Base-by-base conservation (phyloP, 2,329 filamentous ascomycete genomes). In the Apiospora aurea region DNA sequence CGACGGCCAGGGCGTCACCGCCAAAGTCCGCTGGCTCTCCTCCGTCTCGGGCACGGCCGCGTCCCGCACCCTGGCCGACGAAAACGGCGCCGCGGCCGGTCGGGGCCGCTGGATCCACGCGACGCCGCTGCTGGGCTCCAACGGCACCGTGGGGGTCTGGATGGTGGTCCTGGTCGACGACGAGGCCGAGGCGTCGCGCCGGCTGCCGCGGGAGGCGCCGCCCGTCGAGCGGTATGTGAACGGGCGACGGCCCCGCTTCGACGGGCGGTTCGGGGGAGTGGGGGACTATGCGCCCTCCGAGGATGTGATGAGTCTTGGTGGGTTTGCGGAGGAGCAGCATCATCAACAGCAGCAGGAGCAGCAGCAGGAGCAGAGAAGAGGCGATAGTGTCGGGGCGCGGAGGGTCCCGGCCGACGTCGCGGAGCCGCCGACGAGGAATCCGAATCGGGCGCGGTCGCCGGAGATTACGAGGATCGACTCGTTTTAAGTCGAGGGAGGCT, bases 31-130 rank as follows among this genome's bases (percentile, higher is more conserved):
- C 70, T 95, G 92, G 93, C 82, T 93, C 1, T 86, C 85, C 66
- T 83, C 84, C 61, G 34, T 53, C 34, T 84, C 87, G 46, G 81
- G 84, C 24, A 86, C 89, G 69, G 92, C 92, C 0, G 86, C 91
- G 24, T 87, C 88, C 68, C 87, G 92, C 64, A 95, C 92, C 92
- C 26, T 29, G 34, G 92, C 94, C 53, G 93, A 95, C 79, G 93
- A 92, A 38, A 8, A 34, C 93, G 93, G 4, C 82, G 94, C 4
- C 81, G 93, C 4, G 92, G 92, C 2, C 6, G 92, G 92, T 0
- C 86, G 91, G 24, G 87, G 88, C 68, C 87, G 92, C 61, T 95
- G 93, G 92, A 92, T 95, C 53, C 93, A 95, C 79, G 93, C 92
- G 78, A 95, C 93, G 29, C 93, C 93, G 2, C 82, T 95, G 4